Conservation (phyloP, 2,329 filamentous ascomycete species). For the Waltergamsia citrina region DNA sequence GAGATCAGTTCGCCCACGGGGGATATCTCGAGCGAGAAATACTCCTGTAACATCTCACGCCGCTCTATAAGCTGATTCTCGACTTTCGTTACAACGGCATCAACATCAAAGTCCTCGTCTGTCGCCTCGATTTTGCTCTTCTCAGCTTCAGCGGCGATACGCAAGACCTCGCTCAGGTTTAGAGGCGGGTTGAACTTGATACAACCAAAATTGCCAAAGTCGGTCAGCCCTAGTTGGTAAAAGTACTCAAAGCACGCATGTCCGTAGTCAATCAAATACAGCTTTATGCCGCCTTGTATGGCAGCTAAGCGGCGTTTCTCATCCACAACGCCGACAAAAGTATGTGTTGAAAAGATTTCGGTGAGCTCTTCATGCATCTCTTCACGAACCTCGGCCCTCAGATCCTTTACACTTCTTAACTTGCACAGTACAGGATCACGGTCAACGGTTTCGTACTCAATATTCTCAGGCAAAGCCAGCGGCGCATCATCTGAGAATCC, state of each 20-base stretch:
- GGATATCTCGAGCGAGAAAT: constrained; percentile 81
- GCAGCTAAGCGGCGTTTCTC: constrained; percentile 79
- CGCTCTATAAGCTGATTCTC: constrained; percentile 60
- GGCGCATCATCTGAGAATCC: constrained; percentile 20
- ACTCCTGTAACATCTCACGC: constrained; percentile 82
- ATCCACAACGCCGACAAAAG: constrained; percentile 90
- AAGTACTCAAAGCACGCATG: constrained; percentile 82
- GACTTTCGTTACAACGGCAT: constrained; percentile 57
- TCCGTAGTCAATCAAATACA: constrained; percentile 91
- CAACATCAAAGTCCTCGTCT: constrained; percentile 54
- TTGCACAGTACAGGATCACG: constrained; percentile 62
- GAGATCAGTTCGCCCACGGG: constrained; percentile 65
- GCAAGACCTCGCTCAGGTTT: constrained; percentile 59
- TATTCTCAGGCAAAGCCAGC: constrained; percentile 31
- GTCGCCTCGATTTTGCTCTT: constrained; percentile 30
- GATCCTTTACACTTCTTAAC: constrained; percentile 75
- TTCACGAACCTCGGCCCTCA: constrained; percentile 73
- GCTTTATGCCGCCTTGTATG: constrained; percentile 83
- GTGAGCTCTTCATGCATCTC: constrained; percentile 78
- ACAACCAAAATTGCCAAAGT: constrained; percentile 88
- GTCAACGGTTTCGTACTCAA: constrained; percentile 64
- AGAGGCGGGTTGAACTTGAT: constrained; percentile 75
- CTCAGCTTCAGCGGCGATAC: constrained; percentile 64
- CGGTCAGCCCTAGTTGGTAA: constrained; percentile 88
- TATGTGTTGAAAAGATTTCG: constrained; percentile 78